Conservation (phyloP, 2,329 filamentous ascomycete genomes). For the Cytospora mali region DNA sequence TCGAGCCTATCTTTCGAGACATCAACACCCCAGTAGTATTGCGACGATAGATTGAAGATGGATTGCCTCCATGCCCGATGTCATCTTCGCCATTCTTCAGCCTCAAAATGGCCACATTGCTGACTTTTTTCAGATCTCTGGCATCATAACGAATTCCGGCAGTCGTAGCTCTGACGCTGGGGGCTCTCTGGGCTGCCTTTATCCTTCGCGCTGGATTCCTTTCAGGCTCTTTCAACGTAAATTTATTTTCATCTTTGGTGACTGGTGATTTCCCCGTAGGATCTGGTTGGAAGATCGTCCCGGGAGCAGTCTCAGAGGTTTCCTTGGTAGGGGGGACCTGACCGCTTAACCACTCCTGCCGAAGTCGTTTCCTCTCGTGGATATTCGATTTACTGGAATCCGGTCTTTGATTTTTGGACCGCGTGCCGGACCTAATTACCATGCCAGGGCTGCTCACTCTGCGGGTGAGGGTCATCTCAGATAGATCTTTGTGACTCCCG, state of each 20-base stretch:
- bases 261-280: not conserved
- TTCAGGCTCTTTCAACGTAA: not conserved
- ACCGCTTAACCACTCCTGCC: not conserved
- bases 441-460: not conserved
- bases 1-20: not conserved
- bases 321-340: not conserved
- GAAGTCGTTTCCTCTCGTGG: not conserved
- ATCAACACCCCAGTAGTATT: not conserved
- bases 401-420: not conserved
- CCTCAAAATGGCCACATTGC: not conserved
- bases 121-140: not conserved
- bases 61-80: not conserved
- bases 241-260: not conserved
- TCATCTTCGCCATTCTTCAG: not conserved
- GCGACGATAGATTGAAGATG: not conserved
- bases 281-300: not conserved
- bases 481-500: not conserved
- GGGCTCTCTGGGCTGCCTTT: not conserved
- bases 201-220: not conserved
- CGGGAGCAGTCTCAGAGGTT: not conserved
- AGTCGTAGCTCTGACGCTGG: not conserved
- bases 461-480: not conserved
- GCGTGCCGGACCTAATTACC: not conserved
- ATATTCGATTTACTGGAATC: not conserved
- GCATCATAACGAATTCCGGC: not conserved